Evolutionary conservation across 805 yeast genomes (phyloP), one percentile per base, ranked within the genome.

Genomic region (Suhomyces sp.): DNA sequence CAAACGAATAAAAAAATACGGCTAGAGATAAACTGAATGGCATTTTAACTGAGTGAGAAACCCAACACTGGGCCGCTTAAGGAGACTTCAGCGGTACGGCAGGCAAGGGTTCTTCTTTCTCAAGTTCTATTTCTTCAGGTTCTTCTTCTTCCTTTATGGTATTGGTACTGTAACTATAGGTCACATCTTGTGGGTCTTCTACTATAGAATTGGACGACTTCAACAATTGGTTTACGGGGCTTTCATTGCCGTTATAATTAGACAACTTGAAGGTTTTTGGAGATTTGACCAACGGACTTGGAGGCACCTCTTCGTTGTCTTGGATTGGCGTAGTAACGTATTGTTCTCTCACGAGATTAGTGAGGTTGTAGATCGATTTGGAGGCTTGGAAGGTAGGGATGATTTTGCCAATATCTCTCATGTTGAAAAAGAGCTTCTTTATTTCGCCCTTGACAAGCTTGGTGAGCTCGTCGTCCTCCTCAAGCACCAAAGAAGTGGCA

Each of bases 111-210:
- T 38, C 42, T 17, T 38, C 42, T 38, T 50, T 47, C 41, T 50
- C 56, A 44, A 49, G 48, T 31, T 50, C 54, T 31, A 22, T 31
- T 17, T 51, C 54, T 42, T 68, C 74, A 1, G 74, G 72, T 55
- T 73, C 77, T 13, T 72, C 77, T 50, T 73, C 78, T 55, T 73
- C 78, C 46, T 61, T 62, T 27, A 73, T 73, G 31, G 78, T 73
- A 53, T 65, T 68, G 17, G 75, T 71, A 52, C 72, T 68, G 55
- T 57, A 68, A 50, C 72, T 68, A 54, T 61, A 70, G n/a, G 54
- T 38, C 47, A 67, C 57, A 36, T 65, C 72, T 9, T 51, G 51
- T 10, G 46, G 53, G 2, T 47, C 51, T 23, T 50, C 53, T 2
- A 29, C 48, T 12, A 19, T 41, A 7, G 46, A 17, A n/a, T 22